Base-by-base conservation (phyloP, 768 basidiomycete genomes). In the Podaxis carcinomalis region DNA sequence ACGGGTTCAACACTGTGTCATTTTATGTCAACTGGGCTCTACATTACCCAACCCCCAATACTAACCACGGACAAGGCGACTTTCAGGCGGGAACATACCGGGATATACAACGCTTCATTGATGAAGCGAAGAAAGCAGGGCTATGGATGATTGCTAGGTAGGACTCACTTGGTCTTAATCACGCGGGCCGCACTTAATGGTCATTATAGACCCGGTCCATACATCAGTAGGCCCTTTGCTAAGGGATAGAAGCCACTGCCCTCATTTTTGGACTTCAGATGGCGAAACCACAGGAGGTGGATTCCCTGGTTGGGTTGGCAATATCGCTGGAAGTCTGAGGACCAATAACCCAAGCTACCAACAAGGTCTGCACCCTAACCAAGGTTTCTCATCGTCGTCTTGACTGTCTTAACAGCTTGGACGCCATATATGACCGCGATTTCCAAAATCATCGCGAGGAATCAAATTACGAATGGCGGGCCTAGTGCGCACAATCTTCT, bases 1-100 rank as follows among this genome's bases (percentile, higher is more conserved):
- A 82, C 63, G 84, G 84, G 4, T 83, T 85, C 72, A 85, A 86
- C 62, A 77, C 82, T 4, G 80, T 88, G 46, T 85, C 83, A 1
- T 83, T 82, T 70, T 85, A 83, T 64, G 75, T 83, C 25, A 82
- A 82, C 63, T 86, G 85, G 83, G 86, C 83, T 10, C 62, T 82
- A 5, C 78, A 81, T 62, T 83, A 75, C 63, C 83, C 84, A 11
- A 74, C 82, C 0, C 78, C 79, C 0, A 63, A 68, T 35, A 80
- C 80, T 9, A 79, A 78, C 56, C 65, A 66, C 16, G 75, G 78
- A 11, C 65, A 74, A 35, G 78, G 82, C 1, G 83, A 85, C 62
- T 85, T 83, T 60, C 71, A 81, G 64, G 28, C 53, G 7, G 78
- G 76, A 25, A 83, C 81, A 3, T 83, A 82, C 62, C 72, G 83